Base-by-base conservation (phyloP, 305 asterid genomes). In the Andrographis paniculata region DNA sequence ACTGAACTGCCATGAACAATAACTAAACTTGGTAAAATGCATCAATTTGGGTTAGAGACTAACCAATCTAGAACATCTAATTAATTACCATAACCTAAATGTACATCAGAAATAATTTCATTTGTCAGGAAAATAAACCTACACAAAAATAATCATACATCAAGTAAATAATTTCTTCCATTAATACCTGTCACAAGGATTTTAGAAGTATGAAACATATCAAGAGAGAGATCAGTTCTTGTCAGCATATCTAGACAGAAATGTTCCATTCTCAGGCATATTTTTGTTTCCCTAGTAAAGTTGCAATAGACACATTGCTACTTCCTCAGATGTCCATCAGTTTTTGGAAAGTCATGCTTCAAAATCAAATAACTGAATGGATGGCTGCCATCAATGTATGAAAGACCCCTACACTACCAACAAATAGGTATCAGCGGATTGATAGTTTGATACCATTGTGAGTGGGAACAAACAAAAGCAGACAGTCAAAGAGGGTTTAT, bases 1-100 rank as follows among this genome's bases (percentile, higher is more conserved):
- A 84, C 93, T 75, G 97, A 88, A 74, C 97, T 84, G 97, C 71
- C 78, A 73, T 54, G n/a, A 33, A 33, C 62, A 71, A 59, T 61
- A 22, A 53, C 61, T 55, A 58, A 56, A 67, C 66, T 71, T 52
- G 61, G 58, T 53, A 68, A 59, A 59, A 61, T 58, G 52, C 55
- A 46, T 49, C 23, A 15, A 36, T 13, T 39, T 41, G 7, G 13
- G 11, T 5, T 0, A 13, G 38, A 33, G 38, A 10, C 4, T 2
- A 33, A 33, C 33, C 40, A 37, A 36, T 45, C 17, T 18, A 19
- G 20, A 27, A 6, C 55, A 57, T 14, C 39, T 17, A 27, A 41
- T 57, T 21, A 54, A 65, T 5, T 31, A 8, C 14, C 37, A 31
- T 3, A n/a, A n/a, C n/a, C n/a, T n/a, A n/a, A n/a, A n/a, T n/a